phyloP scores from a whole-genome alignment of 495 filamentous ascomycete species.

The Penicillium flavigenum region DNA sequence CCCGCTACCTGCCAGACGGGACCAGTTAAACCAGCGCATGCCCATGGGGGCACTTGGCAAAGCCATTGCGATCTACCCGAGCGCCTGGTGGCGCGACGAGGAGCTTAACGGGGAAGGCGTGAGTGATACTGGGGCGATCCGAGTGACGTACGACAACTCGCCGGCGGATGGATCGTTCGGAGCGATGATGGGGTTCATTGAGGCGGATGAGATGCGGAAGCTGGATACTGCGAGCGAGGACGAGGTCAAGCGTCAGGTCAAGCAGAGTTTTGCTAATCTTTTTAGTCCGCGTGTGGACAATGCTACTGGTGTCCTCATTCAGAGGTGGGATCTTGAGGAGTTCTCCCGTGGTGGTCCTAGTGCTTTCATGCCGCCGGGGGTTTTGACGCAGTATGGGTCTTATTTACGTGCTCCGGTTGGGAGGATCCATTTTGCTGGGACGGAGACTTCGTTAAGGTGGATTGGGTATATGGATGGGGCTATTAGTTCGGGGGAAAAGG shows the following conservation, averaged over 20 bases:
- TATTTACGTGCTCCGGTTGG: conserved; percentile 19
- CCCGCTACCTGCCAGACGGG: conserved; percentile 18
- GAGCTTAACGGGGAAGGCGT: conserved; percentile 22
- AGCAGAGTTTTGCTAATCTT: conserved; percentile 14
- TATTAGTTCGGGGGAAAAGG: conserved; percentile 27
- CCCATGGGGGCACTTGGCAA: conserved; percentile 29
- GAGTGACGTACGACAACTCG: conserved; percentile 23
- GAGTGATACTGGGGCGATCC: conserved; percentile 20
- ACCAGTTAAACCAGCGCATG: conserved; percentile 25
- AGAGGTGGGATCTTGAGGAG: conserved; percentile 25
- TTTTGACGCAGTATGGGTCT: conserved; percentile 15
- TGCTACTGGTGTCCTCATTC: conserved; percentile 17
- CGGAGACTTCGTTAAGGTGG: conserved; percentile 30
- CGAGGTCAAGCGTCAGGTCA: conserved; percentile 11
- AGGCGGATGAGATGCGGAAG: conserved; percentile 24
- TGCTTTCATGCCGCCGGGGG: conserved; percentile 14
- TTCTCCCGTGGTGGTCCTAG: conserved; percentile 22
- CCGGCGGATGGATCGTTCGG: conserved; percentile 22
- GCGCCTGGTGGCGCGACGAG: conserved; percentile 27
- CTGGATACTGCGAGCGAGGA: conserved; percentile 15
- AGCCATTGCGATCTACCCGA: conserved; percentile 24
- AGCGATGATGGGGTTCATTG: conserved; percentile 29
- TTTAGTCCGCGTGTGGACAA: conserved; percentile 21
- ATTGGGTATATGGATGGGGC: conserved; percentile 38
- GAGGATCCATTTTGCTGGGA: conserved; percentile 33